phyloP scores from a whole-genome alignment of 805 yeast species.

The Cyberlindnera subsufficiens region DNA sequence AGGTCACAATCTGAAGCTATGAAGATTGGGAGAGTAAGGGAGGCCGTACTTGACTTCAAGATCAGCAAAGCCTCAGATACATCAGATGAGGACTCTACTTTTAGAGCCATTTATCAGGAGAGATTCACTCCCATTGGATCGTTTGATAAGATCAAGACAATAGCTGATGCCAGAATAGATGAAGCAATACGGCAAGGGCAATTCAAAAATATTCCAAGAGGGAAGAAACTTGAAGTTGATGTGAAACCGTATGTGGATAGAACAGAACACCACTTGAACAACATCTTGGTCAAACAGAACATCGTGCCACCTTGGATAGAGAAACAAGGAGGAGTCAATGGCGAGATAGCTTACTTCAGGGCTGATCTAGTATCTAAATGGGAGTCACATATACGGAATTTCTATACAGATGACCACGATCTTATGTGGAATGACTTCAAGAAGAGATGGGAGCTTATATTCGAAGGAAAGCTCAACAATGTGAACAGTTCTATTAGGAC shows the following conservation, averaged over 20 bases:
- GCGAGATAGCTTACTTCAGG: conserved; percentile 43
- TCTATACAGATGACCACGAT: conserved; percentile 7
- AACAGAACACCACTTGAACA: conserved; percentile 75
- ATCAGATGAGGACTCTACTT: conserved; percentile 37
- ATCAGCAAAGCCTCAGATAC: conserved; percentile 25
- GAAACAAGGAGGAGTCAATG: conserved; percentile 53
- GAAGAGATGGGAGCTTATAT: conserved; percentile 15
- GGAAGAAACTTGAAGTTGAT: conserved; percentile 45
- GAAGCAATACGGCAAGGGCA: conserved; percentile 70
- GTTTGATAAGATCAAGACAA: conserved; percentile 42
- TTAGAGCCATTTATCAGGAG: conserved; percentile 58
- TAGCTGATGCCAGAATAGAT: conserved; percentile 73
- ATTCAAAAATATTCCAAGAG: conserved; percentile 59
- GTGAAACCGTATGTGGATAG: conserved; percentile 54
- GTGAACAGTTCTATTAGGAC: conserved; percentile 48
- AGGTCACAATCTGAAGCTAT: conserved; percentile 22
- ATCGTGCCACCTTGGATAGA: conserved; percentile 90
- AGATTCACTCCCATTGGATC: conserved; percentile 40
- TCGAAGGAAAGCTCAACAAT: conserved; percentile 27
- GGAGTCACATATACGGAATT: conserved; percentile 20
- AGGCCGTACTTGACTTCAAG: conserved; percentile 58
- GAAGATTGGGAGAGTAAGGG: conserved; percentile 57
- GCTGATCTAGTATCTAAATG: conserved; percentile 35
- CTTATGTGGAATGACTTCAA: conserved; percentile 14
- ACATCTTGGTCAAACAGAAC: conserved; percentile 69